Conservation (phyloP, 2,329 filamentous ascomycete genomes). For the Atkinsonella hypoxylon region DNA sequence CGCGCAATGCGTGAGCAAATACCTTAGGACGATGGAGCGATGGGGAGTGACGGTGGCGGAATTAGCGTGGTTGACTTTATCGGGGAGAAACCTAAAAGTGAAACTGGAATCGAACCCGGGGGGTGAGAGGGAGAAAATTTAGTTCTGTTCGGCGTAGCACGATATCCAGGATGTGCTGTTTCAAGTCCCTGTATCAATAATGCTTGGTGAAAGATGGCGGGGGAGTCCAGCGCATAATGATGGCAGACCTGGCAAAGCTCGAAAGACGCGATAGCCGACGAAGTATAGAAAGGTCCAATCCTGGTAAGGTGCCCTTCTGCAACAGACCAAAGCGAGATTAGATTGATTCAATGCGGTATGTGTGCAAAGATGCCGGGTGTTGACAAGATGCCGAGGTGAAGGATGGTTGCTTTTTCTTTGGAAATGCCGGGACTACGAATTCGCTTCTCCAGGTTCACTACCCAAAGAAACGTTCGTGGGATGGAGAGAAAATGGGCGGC, state of each 20-base stretch:
- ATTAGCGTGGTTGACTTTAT: background rate
- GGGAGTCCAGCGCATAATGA: slow-evolving; percentile 8
- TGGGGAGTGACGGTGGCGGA: background rate
- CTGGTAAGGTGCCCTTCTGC: background rate
- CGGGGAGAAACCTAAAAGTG: background rate
- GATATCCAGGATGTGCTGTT: slow-evolving; percentile 7
- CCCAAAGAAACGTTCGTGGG: too few species aligned
- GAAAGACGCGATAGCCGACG: background rate
- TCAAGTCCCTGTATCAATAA: slow-evolving; percentile 10
- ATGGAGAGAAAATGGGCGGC: slow-evolving; percentile 1
- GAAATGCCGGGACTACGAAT: too few species aligned
- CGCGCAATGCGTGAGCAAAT: background rate
- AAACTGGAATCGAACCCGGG: background rate
- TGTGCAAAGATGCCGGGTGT: background rate
- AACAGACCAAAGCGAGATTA: background rate
- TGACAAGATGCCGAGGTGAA: background rate
- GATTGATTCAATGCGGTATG: background rate
- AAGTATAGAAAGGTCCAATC: background rate
- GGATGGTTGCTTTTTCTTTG: background rate
- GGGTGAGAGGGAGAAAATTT: slow-evolving; percentile 1
- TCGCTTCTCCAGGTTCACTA: too few species aligned
- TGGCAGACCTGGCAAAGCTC: background rate
- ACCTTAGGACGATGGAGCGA: background rate
- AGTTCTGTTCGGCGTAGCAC: slow-evolving; percentile 3
- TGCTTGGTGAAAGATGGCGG: slow-evolving; percentile 8